phyloP scores from a whole-genome alignment of 176 grass and related monocot species.

The Dendrocalamus sinicus region DNA sequence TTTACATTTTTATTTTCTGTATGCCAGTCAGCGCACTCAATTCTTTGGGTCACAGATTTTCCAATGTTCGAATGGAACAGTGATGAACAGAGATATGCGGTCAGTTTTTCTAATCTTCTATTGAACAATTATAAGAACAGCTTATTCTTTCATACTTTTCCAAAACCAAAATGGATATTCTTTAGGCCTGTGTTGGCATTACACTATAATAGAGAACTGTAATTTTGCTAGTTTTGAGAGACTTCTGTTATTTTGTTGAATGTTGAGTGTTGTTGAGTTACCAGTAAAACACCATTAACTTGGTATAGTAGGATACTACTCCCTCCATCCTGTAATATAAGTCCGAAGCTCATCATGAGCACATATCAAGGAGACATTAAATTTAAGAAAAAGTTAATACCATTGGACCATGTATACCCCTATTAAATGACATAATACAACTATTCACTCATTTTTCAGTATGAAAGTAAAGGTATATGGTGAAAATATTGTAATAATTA shows the following conservation, averaged over 20 bases:
- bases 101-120: conserved; percentile 42
- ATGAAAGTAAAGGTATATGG: no score
- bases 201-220: conserved; percentile 13
- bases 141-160: background rate
- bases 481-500: no score
- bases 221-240: background rate
- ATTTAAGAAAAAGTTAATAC: no score
- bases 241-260: background rate
- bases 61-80: conserved; percentile 98
- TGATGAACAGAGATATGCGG: conserved; percentile 87
- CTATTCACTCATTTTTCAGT: no score
- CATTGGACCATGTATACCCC: no score
- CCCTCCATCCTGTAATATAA: no score
- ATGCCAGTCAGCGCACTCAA: conserved; percentile 67
- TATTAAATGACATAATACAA: no score
- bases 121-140: conserved; percentile 6
- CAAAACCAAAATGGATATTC: background rate
- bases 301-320: background rate
- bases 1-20: conserved; percentile 45
- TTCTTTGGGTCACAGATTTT: conserved; percentile 95
- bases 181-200: background rate
- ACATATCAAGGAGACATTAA: no score
- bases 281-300: background rate
- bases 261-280: background rate
- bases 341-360: no score